A percentile compares a stretch with the other conserved stretches of the same genome.
These are phyloP conservation scores for Saturnispora sekii DNA, from an alignment of 805 yeast species.

Conservation along the genomic window DNA sequence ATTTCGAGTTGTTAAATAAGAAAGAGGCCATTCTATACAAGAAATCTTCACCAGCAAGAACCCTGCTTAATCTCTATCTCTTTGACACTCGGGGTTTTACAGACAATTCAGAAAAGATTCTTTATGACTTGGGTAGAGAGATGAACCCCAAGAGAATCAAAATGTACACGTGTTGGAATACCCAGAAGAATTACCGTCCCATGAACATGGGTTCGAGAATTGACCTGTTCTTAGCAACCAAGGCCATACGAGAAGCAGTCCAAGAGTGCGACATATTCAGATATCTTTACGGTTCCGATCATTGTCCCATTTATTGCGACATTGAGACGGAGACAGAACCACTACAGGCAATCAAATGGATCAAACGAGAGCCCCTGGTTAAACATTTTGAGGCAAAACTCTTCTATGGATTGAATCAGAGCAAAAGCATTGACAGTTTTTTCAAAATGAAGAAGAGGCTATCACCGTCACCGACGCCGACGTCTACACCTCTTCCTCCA, in stretches of 20 bases:
- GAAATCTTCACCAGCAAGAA: slow-evolving; percentile 32
- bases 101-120: slow-evolving; percentile 29
- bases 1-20: slow-evolving; percentile 30
- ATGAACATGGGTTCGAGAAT: slow-evolving; percentile 82
- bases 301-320: slow-evolving; percentile 83
- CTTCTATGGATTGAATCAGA: slow-evolving; percentile 32
- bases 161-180: slow-evolving; percentile 91
- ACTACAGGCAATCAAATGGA: not conserved
- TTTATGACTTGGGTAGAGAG: slow-evolving; percentile 52
- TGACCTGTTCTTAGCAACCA: slow-evolving; percentile 58
- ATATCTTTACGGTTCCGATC: slow-evolving; percentile 77
- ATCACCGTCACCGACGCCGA: not conserved
- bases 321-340: slow-evolving; percentile 24
- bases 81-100: slow-evolving; percentile 22
- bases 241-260: slow-evolving; percentile 32
- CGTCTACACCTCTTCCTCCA: not conserved
- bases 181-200: slow-evolving; percentile 63
- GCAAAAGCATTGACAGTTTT: slow-evolving; percentile 24
- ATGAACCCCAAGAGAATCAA: slow-evolving; percentile 47
- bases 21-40: slow-evolving; percentile 27
- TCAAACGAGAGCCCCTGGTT: not conserved
- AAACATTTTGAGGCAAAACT: slow-evolving; percentile 45
- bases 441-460: slow-evolving; percentile 14
- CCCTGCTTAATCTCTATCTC: slow-evolving; percentile 36
- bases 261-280: slow-evolving; percentile 44